Base-by-base conservation (phyloP, 805 yeast species). In the Clavispora asparagi region DNA sequence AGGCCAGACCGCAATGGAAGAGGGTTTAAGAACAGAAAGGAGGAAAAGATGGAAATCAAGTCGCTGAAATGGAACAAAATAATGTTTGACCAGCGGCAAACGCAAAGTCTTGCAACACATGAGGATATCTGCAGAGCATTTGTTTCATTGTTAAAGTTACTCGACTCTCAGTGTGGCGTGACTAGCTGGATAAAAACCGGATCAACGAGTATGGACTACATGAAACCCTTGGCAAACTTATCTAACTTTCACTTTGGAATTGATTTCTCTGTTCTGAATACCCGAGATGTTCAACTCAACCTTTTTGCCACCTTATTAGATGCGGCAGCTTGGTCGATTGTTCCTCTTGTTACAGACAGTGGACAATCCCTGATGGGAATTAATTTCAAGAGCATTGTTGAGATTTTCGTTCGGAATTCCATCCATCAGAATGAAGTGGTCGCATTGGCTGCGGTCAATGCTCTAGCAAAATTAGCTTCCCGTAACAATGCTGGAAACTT, bases 371-470 rank as follows among this genome's bases (percentile, higher is more conserved):
- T 69, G 41, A 61, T 64, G 33, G 76, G 69, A 23, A 71, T 83
- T 2, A 77, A 81, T 10, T 82, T 83, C 56, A 76, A 85, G 46
- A 76, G 79, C 29, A 68, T 85, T 2, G 79, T 91, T 25, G 98
- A 92, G 48, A 69, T 89, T 3, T 67, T 94, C 13, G 82, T 91
- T 36, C 74, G 88, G 46, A 89, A 90, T 59, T 78, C 88, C 3
- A 79, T 84, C 1, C 95, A 90, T 62, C 71, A 76, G 2, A 83
- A 83, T 51, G 65, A 64, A 6, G 67, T 74, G n/a, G 80, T 91
- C 8, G 74, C 90, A 1, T 65, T 69, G 14, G 84, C 90, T 29
- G 78, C 94, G 0, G 70, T 81, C 10, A 71, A 69, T 39, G 79
- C 95, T 1, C 65, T 91, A 43, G 83, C 79, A 49, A 72, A 76